A percentile compares a stretch with the other conserved stretches of the same genome.
Conservation (phyloP, 768 basidiomycete genomes). For the Lactarius vividus region DNA sequence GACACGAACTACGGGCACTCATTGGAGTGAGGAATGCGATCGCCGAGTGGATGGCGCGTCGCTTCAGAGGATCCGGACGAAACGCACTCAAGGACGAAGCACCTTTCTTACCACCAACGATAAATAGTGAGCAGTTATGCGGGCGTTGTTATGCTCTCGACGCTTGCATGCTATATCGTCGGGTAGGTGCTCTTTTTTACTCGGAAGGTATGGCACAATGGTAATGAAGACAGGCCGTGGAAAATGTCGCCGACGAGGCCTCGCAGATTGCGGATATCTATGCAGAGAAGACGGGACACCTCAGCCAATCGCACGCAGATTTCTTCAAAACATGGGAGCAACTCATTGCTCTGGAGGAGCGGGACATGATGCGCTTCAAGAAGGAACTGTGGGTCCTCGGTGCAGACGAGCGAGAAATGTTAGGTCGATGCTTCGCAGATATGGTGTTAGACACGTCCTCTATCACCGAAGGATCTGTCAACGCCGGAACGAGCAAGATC, state of each 20-base stretch:
- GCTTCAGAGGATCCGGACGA: conserved; percentile 32
- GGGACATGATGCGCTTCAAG: conserved; percentile 77
- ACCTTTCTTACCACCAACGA: conserved; percentile 79
- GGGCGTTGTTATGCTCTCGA: conserved; percentile 80
- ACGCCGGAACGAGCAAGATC: conserved; percentile 49
- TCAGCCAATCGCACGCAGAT: conserved; percentile 58
- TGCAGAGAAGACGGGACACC: conserved; percentile 73
- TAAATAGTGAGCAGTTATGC: conserved; percentile 79
- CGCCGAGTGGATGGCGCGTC: conserved; percentile 68
- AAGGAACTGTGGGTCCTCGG: conserved; percentile 94
- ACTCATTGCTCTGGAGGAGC: conserved; percentile 82
- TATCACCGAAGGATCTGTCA: conserved; percentile 26
- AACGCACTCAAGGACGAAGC: conserved; percentile 27
- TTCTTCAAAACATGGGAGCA: conserved; percentile 94
- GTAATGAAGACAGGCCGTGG: conserved; percentile 54
- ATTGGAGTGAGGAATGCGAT: conserved; percentile 83
- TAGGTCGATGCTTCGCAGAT: conserved; percentile 78
- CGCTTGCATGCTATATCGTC: conserved; percentile 92
- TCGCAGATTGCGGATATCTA: conserved; percentile 68
- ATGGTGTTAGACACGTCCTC: conserved; percentile 66
- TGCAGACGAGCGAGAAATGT: conserved; percentile 71
- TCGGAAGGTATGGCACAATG: conserved; percentile 3
- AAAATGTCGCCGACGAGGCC: conserved; percentile 51
- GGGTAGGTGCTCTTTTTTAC: conserved; percentile 42
- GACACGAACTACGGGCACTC: conserved; percentile 83